phyloP scores from a whole-genome alignment of 2,329 filamentous ascomycete species.

The Fusarium solani-melongenae region DNA sequence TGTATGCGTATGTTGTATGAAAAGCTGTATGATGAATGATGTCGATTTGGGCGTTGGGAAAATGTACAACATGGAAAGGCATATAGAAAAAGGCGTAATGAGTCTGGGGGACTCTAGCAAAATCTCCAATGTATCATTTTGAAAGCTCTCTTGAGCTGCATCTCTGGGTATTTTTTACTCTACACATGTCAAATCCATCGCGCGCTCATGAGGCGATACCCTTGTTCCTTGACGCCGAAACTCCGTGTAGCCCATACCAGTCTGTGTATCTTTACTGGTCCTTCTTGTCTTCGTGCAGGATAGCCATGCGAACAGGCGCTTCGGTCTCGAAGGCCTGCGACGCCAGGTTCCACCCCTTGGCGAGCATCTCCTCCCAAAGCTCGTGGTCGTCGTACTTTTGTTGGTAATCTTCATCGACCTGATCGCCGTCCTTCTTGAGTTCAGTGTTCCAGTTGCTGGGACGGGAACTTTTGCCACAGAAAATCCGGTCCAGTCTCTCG shows the following conservation, averaged over 20 bases:
- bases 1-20: conserved; percentile 15
- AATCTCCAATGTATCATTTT: conserved; percentile 36
- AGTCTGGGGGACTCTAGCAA: conserved; percentile 15
- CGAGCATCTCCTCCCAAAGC: conserved; percentile 45
- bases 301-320: conserved; percentile 48
- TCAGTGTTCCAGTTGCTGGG: not conserved
- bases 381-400: conserved; percentile 31
- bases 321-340: conserved; percentile 52
- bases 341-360: conserved; percentile 50
- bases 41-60: conserved; percentile 39
- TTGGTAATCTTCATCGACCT: conserved; percentile 21
- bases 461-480: conserved; percentile 6
- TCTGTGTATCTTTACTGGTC: conserved; percentile 29
- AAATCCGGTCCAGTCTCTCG: conserved; percentile 30
- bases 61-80: conserved; percentile 36
- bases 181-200: not conserved
- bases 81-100: conserved; percentile 1
- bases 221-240: conserved; percentile 4
- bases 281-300: conserved; percentile 40
- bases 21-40: conserved; percentile 37
- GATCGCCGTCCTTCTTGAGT: not conserved
- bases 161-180: not conserved
- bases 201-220: not conserved
- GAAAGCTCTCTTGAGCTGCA: not conserved
- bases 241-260: not conserved